Percentiles rank a stretch among this genome's conserved stretches.
Evolutionary conservation across 2,329 filamentous ascomycete genomes (phyloP).

Genomic region (Leptographium procerum): DNA sequence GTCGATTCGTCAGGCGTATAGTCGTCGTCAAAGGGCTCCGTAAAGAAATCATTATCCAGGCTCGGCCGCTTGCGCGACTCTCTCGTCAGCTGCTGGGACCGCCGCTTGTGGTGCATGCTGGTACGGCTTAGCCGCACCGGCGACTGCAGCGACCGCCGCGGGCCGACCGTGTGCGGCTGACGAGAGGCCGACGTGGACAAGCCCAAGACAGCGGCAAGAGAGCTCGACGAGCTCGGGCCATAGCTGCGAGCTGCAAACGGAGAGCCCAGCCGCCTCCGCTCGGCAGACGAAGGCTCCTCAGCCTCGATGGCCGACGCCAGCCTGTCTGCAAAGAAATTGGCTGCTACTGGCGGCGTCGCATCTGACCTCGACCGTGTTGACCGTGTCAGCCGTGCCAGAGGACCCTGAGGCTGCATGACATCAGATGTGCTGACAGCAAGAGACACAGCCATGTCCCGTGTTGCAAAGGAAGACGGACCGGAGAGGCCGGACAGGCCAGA

Average conservation of each 20-base stretch:
- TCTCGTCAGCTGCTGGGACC: constrained; percentile 31
- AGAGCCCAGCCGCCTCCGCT: constrained; percentile 35
- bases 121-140: constrained; percentile 42
- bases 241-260: constrained; percentile 49
- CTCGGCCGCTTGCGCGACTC: constrained; percentile 45
- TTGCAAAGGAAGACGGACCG: constrained; percentile 41
- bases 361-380: constrained; percentile 12
- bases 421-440: constrained; percentile 52
- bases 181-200: constrained; percentile 23
- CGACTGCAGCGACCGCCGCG: constrained; percentile 39
- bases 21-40: constrained; percentile 24
- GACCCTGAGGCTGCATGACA: constrained; percentile 51
- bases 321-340: background rate
- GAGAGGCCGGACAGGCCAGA: constrained; percentile 22
- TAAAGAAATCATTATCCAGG: constrained; percentile 42
- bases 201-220: constrained; percentile 29
- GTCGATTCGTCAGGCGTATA: background rate
- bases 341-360: background rate
- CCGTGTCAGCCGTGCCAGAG: constrained; percentile 47
- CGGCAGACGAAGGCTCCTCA: constrained; percentile 18
- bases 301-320: constrained; percentile 8
- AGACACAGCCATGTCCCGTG: constrained; percentile 52
- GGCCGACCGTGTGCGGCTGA: constrained; percentile 22
- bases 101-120: constrained; percentile 45
- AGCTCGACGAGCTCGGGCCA: constrained; percentile 47